Evolutionary conservation across 116 monocot genomes (phyloP).

Genomic region (Cymodocea nodosa): DNA sequence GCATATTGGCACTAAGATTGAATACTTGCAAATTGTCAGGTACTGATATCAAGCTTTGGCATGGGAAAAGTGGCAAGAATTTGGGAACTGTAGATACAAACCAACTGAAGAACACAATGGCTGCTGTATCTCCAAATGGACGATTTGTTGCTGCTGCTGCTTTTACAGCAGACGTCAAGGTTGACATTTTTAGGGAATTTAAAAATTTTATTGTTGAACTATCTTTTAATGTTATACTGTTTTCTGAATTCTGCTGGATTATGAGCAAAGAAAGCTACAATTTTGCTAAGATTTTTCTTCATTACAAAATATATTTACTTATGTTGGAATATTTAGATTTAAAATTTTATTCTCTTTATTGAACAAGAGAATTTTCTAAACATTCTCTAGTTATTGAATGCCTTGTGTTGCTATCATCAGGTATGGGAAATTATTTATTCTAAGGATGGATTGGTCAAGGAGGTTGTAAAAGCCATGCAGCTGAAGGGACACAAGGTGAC

Average conservation of each 20-base stretch:
- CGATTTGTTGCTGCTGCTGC: conserved; percentile 97
- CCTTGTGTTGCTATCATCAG: conserved; percentile 15
- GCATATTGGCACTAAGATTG: too few species aligned
- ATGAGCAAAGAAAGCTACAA: too few species aligned
- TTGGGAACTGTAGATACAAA: conserved; percentile 88
- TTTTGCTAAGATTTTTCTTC: too few species aligned
- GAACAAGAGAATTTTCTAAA: background rate
- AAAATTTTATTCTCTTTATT: too few species aligned
- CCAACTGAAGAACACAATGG: conserved; percentile 96
- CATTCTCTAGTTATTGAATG: background rate
- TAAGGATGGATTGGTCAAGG: conserved; percentile 95
- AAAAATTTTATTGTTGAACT: too few species aligned
- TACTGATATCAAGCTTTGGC: conserved; percentile 96
- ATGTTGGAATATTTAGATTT: too few species aligned
- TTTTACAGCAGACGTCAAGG: conserved; percentile 99
- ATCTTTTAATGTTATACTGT: too few species aligned
- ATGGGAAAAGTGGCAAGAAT: conserved; percentile 90
- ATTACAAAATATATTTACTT: too few species aligned
- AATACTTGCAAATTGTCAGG: conserved; percentile 19
- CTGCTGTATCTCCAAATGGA: conserved; percentile 85
- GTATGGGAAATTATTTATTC: conserved; percentile 94
- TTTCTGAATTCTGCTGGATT: too few species aligned
- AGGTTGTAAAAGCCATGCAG: conserved; percentile 85
- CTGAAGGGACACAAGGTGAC: conserved; percentile 96
- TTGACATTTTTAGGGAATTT: conserved; percentile 6